phyloP scores from a whole-genome alignment of 179 eudicot genomes.

The Amaranthus tricolor region DNA sequence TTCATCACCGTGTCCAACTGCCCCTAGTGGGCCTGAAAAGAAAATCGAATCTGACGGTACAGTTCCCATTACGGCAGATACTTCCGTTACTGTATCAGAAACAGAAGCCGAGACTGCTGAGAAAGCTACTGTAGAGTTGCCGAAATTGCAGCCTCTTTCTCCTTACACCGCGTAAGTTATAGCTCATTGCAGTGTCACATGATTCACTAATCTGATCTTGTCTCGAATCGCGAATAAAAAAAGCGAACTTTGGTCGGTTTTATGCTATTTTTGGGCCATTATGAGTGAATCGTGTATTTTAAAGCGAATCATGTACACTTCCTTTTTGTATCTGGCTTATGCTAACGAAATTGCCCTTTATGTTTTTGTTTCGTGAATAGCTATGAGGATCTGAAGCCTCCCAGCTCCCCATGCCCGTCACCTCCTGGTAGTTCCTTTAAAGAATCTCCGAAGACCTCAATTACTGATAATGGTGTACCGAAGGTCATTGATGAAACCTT shows the following conservation, averaged over 20 bases:
- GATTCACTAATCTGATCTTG: neutral
- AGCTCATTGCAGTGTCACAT: neutral
- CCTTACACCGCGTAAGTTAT: conserved; percentile 39
- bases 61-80: conserved; percentile 14
- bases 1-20: conserved; percentile 32
- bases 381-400: conserved; percentile 73
- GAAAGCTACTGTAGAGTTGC: conserved; percentile 15
- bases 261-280: too few relatives aligned
- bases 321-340: neutral
- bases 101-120: conserved; percentile 22
- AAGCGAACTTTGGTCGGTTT: too few relatives aligned
- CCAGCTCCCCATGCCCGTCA: conserved; percentile 58
- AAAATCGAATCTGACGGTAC: conserved; percentile 15
- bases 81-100: conserved; percentile 17
- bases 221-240: too few relatives aligned
- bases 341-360: neutral
- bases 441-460: conserved; percentile 22
- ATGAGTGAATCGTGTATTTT: too few relatives aligned
- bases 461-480: conserved; percentile 33
- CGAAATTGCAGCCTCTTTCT: conserved; percentile 39
- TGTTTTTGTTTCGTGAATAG: conserved; percentile 24
- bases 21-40: conserved; percentile 24
- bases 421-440: conserved; percentile 35
- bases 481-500: conserved; percentile 12
- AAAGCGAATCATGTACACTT: too few relatives aligned